Conservation (phyloP, 2,329 filamentous ascomycete genomes). For the Microcyclospora tardicrescens region DNA sequence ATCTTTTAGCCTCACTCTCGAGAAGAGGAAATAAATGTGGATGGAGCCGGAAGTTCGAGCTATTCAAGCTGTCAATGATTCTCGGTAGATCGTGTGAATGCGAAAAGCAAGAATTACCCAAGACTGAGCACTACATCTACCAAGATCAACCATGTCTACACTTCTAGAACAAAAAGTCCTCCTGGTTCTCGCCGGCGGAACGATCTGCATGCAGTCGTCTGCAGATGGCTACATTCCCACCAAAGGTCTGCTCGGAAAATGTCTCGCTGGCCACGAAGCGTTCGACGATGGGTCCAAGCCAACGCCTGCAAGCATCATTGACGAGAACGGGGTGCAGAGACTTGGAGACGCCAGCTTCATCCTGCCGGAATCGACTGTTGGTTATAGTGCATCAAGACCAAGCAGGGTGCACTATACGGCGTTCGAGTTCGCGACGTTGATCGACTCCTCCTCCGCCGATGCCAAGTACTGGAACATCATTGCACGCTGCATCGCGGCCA, state of each 20-base stretch:
- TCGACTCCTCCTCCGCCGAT: slow-evolving; percentile 85
- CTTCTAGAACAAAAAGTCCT: slow-evolving; percentile 41
- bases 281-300: slow-evolving; percentile 66
- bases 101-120: too few species aligned
- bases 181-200: slow-evolving; percentile 79
- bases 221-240: slow-evolving; percentile 64
- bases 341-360: not conserved
- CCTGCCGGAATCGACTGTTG: slow-evolving; percentile 3
- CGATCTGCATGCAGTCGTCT: slow-evolving; percentile 82
- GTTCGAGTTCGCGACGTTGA: slow-evolving; percentile 68
- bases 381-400: slow-evolving; percentile 1
- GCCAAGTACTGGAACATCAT: slow-evolving; percentile 78
- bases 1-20: too few species aligned
- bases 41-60: too few species aligned
- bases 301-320: slow-evolving; percentile 8
- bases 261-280: slow-evolving; percentile 43
- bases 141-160: not conserved
- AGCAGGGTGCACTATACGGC: slow-evolving; percentile 59
- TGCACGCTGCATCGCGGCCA: slow-evolving; percentile 62
- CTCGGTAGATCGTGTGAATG: too few species aligned
- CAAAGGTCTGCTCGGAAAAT: slow-evolving; percentile 62
- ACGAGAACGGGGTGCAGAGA: slow-evolving; percentile 11
- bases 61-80: too few species aligned
- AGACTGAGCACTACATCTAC: too few species aligned
- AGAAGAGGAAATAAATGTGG: too few species aligned